A percentile compares a stretch with the other conserved stretches of the same genome.
phyloP scores from a whole-genome alignment of 106 monocot species.

The Alisma plantagoaquatica region DNA sequence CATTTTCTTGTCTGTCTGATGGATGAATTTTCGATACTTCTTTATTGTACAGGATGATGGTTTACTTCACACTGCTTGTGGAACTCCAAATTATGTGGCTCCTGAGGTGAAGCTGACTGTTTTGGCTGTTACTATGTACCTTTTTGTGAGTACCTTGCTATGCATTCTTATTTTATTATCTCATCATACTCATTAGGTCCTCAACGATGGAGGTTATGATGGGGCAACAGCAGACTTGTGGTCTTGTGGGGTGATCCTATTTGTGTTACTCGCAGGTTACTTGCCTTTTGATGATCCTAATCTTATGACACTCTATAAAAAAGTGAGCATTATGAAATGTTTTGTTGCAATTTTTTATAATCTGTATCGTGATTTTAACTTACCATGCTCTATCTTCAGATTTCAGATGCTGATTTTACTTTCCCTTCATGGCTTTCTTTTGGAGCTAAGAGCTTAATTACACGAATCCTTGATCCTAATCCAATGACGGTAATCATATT shows the following conservation, averaged over 20 bases:
- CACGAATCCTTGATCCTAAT: constrained; percentile 73
- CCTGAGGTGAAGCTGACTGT: constrained; percentile 46
- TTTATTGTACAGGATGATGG: constrained; percentile 60
- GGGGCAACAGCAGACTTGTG: constrained; percentile 82
- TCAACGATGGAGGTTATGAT: constrained; percentile 75
- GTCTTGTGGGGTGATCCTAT: constrained; percentile 91
- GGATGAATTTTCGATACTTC: not conserved
- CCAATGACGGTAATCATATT: constrained; percentile 84
- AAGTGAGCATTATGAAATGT: constrained; percentile 29
- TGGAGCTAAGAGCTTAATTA: constrained; percentile 53
- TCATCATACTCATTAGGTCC: constrained; percentile 32
- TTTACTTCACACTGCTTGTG: constrained; percentile 74
- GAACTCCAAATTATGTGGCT: constrained; percentile 93
- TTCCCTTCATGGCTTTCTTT: constrained; percentile 78
- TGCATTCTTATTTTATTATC: too few species aligned
- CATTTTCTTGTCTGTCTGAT: not conserved
- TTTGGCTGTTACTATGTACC: not conserved
- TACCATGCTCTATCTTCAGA: constrained; percentile 28
- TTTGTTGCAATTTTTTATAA: not conserved
- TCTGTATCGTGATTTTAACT: not conserved
- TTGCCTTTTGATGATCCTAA: constrained; percentile 94
- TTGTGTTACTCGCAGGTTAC: constrained; percentile 87
- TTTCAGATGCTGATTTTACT: constrained; percentile 59
- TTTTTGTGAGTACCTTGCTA: not conserved
- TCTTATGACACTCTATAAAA: constrained; percentile 63